Percentiles rank a stretch among this genome's conserved stretches.
Conservation (phyloP, 768 basidiomycete genomes). For the Calvatia gigantea region DNA sequence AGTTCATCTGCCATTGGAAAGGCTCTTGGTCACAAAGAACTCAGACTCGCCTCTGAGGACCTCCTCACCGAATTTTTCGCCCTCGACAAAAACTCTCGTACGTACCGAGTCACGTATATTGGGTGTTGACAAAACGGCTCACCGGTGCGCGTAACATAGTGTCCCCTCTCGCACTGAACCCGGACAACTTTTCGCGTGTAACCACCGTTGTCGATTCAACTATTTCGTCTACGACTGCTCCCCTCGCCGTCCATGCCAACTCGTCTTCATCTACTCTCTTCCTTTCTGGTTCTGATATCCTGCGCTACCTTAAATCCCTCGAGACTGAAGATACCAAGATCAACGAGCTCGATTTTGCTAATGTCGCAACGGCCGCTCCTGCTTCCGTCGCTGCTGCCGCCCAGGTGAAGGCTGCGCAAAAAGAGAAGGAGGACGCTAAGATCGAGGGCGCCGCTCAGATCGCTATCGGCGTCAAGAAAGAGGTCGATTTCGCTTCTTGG, state of each 20-base stretch:
- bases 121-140: background rate
- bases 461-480: slow-evolving; percentile 93
- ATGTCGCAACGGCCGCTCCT: slow-evolving; percentile 41
- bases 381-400: slow-evolving; percentile 26
- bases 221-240: slow-evolving; percentile 62
- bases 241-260: slow-evolving; percentile 74
- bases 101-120: slow-evolving; percentile 27
- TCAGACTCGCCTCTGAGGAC: slow-evolving; percentile 83
- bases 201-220: slow-evolving; percentile 75
- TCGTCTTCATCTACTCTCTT: slow-evolving; percentile 74
- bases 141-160: no score
- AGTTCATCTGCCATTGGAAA: slow-evolving; percentile 75
- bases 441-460: slow-evolving; percentile 89
- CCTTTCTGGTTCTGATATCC: slow-evolving; percentile 73
- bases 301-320: slow-evolving; percentile 65
- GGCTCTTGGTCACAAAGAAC: slow-evolving; percentile 80
- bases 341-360: slow-evolving; percentile 70
- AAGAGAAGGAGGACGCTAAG: slow-evolving; percentile 73
- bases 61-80: slow-evolving; percentile 81
- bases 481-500: slow-evolving; percentile 92
- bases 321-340: slow-evolving; percentile 64
- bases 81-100: slow-evolving; percentile 83
- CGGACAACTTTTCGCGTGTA: slow-evolving; percentile 63
- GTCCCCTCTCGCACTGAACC: slow-evolving; percentile 73
- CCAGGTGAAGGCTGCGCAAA: slow-evolving; percentile 35